A percentile compares a stretch with the other conserved stretches of the same genome.
Evolutionary conservation across 1,284 basidiomycete genomes (phyloP).

Genomic region (Cystobasidium pallidum): DNA sequence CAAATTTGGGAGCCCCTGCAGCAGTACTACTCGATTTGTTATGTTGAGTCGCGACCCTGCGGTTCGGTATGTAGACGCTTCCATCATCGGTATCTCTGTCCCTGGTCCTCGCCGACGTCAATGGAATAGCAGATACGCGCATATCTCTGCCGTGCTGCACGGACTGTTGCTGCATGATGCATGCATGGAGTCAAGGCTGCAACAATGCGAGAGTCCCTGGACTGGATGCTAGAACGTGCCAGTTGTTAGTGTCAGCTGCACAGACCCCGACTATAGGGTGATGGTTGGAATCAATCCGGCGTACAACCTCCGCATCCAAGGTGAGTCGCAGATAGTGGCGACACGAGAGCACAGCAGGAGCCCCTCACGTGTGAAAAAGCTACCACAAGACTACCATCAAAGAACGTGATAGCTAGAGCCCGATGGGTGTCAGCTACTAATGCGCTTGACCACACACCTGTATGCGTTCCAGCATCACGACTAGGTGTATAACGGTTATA

Average conservation of each 20-base stretch:
- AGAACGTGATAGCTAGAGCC: too few relatives aligned
- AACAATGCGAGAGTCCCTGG: not conserved
- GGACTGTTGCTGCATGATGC: constrained; percentile 16
- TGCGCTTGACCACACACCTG: too few relatives aligned
- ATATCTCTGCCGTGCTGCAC: not conserved
- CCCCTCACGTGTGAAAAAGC: too few relatives aligned
- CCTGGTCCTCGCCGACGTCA: constrained; percentile 16
- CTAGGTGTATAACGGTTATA: too few relatives aligned
- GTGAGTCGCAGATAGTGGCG: constrained; percentile 1
- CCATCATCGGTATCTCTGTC: not conserved
- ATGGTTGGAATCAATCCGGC: too few relatives aligned
- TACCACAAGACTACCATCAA: too few relatives aligned
- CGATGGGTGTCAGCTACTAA: too few relatives aligned
- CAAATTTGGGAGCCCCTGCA: not conserved
- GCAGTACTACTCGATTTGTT: not conserved
- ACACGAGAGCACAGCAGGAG: not conserved
- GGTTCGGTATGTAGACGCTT: not conserved
- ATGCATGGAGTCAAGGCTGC: not conserved
- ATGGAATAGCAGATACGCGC: constrained; percentile 24
- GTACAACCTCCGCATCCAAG: too few relatives aligned
- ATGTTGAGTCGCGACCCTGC: not conserved
- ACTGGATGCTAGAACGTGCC: not conserved
- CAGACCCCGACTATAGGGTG: not conserved
- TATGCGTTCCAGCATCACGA: too few relatives aligned
- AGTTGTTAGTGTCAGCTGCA: not conserved